A percentile compares a stretch with the other conserved stretches of the same genome.
These are phyloP conservation scores for Curvularia hawaiiensis DNA, from an alignment of 2,329 filamentous ascomycete species.

Conservation along the genomic window DNA sequence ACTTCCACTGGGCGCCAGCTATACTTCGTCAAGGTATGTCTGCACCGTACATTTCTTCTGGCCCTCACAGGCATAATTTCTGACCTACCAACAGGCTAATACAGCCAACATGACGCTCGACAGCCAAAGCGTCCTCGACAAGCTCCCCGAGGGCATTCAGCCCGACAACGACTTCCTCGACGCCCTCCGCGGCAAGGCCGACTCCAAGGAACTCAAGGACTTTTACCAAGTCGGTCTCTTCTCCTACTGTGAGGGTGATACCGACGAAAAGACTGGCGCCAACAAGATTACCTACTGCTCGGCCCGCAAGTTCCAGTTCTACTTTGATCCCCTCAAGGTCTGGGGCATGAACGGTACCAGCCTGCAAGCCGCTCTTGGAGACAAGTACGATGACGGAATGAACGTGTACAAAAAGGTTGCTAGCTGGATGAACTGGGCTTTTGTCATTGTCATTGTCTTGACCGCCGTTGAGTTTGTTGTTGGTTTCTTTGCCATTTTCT, in stretches of 20 bases:
- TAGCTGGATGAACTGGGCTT: conserved; percentile 84
- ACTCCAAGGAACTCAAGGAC: conserved; percentile 63
- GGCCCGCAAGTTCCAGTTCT: conserved; percentile 75
- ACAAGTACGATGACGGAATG: conserved; percentile 69
- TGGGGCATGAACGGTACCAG: conserved; percentile 64
- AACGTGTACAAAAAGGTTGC: conserved; percentile 74
- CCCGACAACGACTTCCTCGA: conserved; percentile 48
- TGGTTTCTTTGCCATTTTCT: conserved; percentile 83
- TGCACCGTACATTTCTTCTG: conserved; percentile 26
- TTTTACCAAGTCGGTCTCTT: conserved; percentile 83
- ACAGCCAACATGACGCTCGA: conserved; percentile 60
- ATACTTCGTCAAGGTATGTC: conserved; percentile 61
- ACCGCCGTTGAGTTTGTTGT: conserved; percentile 75
- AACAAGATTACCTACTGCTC: conserved; percentile 67
- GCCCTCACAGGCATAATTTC: not conserved
- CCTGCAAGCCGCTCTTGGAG: conserved; percentile 62
- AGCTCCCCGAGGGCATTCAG: conserved; percentile 33
- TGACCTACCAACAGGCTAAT: conserved; percentile 38
- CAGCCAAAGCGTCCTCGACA: conserved; percentile 45
- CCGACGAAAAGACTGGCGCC: conserved; percentile 55
- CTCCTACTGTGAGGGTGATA: conserved; percentile 78
- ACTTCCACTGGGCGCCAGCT: conserved; percentile 55
- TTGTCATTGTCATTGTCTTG: conserved; percentile 72
- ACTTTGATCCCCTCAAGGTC: conserved; percentile 70
- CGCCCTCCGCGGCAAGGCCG: conserved; percentile 47